phyloP scores from a whole-genome alignment of 208 protist species.

The Trypanosoma brucei region DNA sequence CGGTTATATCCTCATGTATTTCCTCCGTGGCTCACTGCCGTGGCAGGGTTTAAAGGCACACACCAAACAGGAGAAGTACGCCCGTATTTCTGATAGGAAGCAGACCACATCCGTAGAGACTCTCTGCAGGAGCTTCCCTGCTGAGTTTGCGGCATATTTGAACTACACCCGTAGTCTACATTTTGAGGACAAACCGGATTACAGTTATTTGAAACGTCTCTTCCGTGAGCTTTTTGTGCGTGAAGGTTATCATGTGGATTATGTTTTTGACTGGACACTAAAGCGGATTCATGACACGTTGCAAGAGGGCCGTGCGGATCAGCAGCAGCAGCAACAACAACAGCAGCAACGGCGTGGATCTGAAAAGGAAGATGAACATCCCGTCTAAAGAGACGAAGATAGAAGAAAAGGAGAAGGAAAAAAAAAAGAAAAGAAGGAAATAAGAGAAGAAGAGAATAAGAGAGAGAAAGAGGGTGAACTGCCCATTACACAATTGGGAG shows the following conservation, averaged over 20 bases:
- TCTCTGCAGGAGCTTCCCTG: slow-evolving; percentile 92
- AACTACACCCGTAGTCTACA: slow-evolving; percentile 95
- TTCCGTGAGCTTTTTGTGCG: slow-evolving; percentile 98
- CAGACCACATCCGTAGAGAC: slow-evolving; percentile 92
- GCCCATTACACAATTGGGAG: too few relatives aligned
- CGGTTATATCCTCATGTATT: slow-evolving; percentile 99
- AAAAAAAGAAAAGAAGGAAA: too few relatives aligned
- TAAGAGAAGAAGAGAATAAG: too few relatives aligned
- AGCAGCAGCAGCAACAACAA: slow-evolving; percentile 20
- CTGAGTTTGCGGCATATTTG: slow-evolving; percentile 97
- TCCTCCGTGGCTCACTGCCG: slow-evolving; percentile 96
- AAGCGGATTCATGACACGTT: slow-evolving; percentile 62
- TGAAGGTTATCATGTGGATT: slow-evolving; percentile 97
- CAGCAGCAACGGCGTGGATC: slow-evolving; percentile 21
- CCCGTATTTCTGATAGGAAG: slow-evolving; percentile 98
- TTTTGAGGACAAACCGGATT: slow-evolving; percentile 99
- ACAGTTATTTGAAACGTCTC: slow-evolving; percentile 97
- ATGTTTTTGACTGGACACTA: slow-evolving; percentile 98
- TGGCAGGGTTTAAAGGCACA: slow-evolving; percentile 97
- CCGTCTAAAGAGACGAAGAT: too few relatives aligned
- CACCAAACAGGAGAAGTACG: slow-evolving; percentile 99
- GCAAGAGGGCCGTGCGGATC: slow-evolving; percentile 4
- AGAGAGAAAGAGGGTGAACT: too few relatives aligned
- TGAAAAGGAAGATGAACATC: slow-evolving; percentile 3
- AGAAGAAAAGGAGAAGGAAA: too few relatives aligned